Evolutionary conservation across 192 early-diverging fungal species (phyloP).

Genomic region (Coemansia sp.): DNA sequence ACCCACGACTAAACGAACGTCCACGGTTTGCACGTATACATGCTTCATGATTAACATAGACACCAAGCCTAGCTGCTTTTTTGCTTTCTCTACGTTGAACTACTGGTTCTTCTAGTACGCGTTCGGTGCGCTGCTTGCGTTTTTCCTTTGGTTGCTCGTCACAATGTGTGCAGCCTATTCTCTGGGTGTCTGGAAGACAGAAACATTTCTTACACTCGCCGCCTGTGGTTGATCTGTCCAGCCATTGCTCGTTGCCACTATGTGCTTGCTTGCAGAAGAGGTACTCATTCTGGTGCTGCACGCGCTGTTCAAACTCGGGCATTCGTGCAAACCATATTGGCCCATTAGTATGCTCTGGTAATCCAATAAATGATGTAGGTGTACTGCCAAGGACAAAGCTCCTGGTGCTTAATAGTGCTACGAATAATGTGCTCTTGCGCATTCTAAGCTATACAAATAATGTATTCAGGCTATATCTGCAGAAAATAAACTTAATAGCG

Average conservation of each 20-base stretch:
- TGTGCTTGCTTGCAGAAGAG: conserved; percentile 44
- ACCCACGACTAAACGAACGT: conserved; percentile 8
- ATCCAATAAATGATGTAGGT: not conserved
- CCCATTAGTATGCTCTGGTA: not conserved
- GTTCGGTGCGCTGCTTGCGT: not conserved
- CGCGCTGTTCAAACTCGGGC: conserved; percentile 9
- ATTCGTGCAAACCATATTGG: conserved; percentile 36
- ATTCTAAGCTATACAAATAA: not conserved
- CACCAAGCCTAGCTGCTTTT: not conserved
- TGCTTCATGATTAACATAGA: conserved; percentile 39
- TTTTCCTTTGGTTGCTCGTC: not conserved
- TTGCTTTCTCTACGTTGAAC: conserved; percentile 4
- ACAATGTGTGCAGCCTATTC: conserved; percentile 25
- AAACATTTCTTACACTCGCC: conserved; percentile 30
- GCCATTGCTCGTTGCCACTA: conserved; percentile 29
- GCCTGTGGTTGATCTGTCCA: not conserved
- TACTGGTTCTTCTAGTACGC: not conserved
- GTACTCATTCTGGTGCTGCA: conserved; percentile 21
- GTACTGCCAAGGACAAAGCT: not conserved
- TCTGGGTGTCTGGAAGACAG: conserved; percentile 38
- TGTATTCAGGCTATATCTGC: not conserved
- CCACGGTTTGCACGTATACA: conserved; percentile 29
- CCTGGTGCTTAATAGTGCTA: not conserved
- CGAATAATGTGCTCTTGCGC: not conserved
- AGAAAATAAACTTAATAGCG: too few relatives aligned